A percentile compares a stretch with the other conserved stretches of the same genome.
These are phyloP conservation scores for grape (Vitis vinifera) DNA, from an alignment of 164 flowering plant species.

Conservation along the genomic window ASM3070453v1 NC_081806.1:778001-778500, in stretches of 20 bases:
- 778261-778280: constrained; percentile 61
- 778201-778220: constrained; percentile 93
- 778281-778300: constrained; percentile 48
- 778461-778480: no score
- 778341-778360: constrained; percentile 88
- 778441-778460: no score
- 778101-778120: constrained; percentile 94
- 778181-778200: constrained; percentile 95
- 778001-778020: constrained; percentile 49
- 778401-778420: background rate
- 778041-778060: background rate
- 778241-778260: constrained; percentile 78
- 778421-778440: background rate
- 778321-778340: constrained; percentile 73
- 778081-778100: constrained; percentile 78
- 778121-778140: constrained; percentile 83
- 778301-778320: constrained; percentile 67
- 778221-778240: constrained; percentile 73
- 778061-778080: constrained; percentile 39
- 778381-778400: constrained; percentile 69
- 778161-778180: constrained; percentile 87
- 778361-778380: constrained; percentile 83
- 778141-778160: constrained; percentile 87
- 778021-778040: constrained; percentile 6
- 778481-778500: no score